Conservation (phyloP, 192 early-diverging fungal species). For the Linnemannia hyalina region DNA sequence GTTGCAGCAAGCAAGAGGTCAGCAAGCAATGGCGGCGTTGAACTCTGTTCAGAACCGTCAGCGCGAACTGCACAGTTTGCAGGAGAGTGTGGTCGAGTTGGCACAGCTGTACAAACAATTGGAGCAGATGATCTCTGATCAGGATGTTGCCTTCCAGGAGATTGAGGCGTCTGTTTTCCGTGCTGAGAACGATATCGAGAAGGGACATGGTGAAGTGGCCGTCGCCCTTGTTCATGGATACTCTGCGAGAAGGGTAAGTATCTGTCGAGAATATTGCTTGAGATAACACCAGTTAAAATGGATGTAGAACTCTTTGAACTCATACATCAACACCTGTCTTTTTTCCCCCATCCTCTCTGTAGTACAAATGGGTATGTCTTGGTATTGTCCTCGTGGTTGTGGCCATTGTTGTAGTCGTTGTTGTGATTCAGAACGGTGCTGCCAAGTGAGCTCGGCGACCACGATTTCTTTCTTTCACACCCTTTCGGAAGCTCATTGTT, state of each 20-base stretch:
- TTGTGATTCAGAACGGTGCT: not conserved
- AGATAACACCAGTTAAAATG: not conserved
- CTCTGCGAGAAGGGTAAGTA: conserved; percentile 38
- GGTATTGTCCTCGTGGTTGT: conserved; percentile 33
- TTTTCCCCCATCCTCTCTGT: not conserved
- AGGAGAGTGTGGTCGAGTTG: conserved; percentile 44
- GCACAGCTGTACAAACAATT: conserved; percentile 35
- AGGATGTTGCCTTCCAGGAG: conserved; percentile 39
- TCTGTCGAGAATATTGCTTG: not conserved
- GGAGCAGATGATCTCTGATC: conserved; percentile 46
- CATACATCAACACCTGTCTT: not conserved
- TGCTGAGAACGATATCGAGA: conserved; percentile 38
- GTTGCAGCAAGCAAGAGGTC: conserved; percentile 44
- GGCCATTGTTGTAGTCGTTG: conserved; percentile 16
- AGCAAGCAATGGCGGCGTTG: conserved; percentile 35
- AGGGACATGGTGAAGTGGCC: conserved; percentile 20
- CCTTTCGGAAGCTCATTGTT: not conserved
- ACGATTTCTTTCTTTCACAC: not conserved
- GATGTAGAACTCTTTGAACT: not conserved
- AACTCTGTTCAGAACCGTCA: conserved; percentile 47
- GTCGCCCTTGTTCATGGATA: conserved; percentile 9
- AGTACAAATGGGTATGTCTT: conserved; percentile 46
- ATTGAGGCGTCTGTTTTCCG: conserved; percentile 34
- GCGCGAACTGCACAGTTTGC: conserved; percentile 30
- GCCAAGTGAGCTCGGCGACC: not conserved